These are phyloP conservation scores for Bruguiera hainesii DNA, from an alignment of 441 rosid genomes.

Conservation along the genomic window DNA sequence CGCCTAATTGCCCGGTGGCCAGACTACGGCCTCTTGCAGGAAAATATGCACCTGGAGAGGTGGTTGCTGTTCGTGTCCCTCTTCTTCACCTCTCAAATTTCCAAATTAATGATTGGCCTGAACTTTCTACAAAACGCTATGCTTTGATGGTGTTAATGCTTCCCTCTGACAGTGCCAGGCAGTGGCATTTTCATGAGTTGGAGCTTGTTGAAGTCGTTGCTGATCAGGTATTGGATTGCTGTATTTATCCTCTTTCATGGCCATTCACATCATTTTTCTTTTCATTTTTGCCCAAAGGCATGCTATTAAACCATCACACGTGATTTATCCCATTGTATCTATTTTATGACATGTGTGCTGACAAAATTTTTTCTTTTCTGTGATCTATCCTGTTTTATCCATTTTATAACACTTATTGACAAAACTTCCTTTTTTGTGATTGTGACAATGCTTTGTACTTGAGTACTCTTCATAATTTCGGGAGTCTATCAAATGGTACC, in stretches of 20 bases:
- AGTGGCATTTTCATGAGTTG: constrained; percentile 96
- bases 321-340: too few relatives aligned
- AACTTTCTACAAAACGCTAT: constrained; percentile 88
- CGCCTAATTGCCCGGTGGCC: constrained; percentile 88
- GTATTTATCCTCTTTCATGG: neutral
- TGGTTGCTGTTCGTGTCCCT: constrained; percentile 94
- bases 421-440: too few relatives aligned
- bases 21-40: constrained; percentile 79
- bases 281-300: neutral
- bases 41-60: constrained; percentile 81
- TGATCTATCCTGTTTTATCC: too few relatives aligned
- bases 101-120: constrained; percentile 98
- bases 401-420: too few relatives aligned
- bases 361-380: too few relatives aligned
- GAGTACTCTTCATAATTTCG: too few relatives aligned
- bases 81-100: constrained; percentile 94
- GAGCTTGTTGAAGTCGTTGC: constrained; percentile 99
- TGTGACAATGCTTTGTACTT: too few relatives aligned
- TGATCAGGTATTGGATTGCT: constrained; percentile 60
- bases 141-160: constrained; percentile 99
- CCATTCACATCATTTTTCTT: neutral
- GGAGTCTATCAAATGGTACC: too few relatives aligned
- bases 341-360: too few relatives aligned
- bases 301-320: too few relatives aligned
- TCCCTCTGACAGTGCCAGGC: constrained; percentile 96